Base-by-base conservation (phyloP, 495 filamentous ascomycete species). In the Rostrohypoxylon terebratum region DNA sequence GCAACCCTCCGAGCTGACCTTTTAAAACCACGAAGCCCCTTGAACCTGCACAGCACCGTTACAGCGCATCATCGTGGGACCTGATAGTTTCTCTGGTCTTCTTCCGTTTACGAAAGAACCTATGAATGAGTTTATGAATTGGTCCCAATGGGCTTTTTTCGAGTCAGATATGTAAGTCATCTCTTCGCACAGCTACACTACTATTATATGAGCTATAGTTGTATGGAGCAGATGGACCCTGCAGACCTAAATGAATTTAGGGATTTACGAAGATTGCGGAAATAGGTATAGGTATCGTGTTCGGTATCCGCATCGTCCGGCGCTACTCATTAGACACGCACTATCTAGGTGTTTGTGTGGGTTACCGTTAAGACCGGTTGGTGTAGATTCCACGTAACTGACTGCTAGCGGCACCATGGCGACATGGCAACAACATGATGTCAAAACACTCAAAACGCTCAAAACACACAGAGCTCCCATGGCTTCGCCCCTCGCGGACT, bases 401-500 rank as follows among this genome's bases (percentile, higher is more conserved):
- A 44, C 21, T 60, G 33, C 53, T 64, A 68, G 53, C 38, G 53
- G 53, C 10, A 40, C 40, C 42, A 68, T 64, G 53, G 60, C 64
- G 53, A 28, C 28, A 28, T 28, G 28, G 28, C 28, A 28, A 28
- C 28, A 28, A 28, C 28, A 28, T 28, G 2, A 28, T 28, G 28
- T 72, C 64, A 68, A 69, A 63, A 50, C 31, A 51, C 6, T 54
- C 28, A 57, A 36, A 42, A n/a, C 59, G n/a, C n/a, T 72, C 63
- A 68, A 69, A 63, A 48, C 31, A 50, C 5, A 59, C n/a, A 55
- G 45, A 40, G 18, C 51, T 68, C 42, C 5, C 53, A 55, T 38
- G 33, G 21, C 59, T 72, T 44, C 61, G 69, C 64, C 64, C 64
- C 23, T 63, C 14, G 20, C 45, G 44, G 40, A 18, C 64, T 33